phyloP scores from a whole-genome alignment of 148 eudicot species.

The Rhododendron ferrugineum region DNA sequence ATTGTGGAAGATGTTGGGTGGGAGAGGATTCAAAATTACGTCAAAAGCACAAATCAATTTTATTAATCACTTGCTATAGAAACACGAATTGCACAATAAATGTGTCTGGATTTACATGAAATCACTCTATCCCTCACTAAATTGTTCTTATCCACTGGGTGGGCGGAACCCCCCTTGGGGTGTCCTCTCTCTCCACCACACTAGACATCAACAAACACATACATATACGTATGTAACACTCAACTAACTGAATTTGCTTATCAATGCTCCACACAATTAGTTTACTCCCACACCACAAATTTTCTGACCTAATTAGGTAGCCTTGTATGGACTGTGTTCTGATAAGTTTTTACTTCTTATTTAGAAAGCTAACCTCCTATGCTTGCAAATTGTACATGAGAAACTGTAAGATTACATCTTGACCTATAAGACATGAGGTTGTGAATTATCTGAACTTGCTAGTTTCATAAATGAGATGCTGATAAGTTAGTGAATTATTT shows the following conservation, averaged over 20 bases:
- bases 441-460: neutral
- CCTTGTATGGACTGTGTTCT: neutral
- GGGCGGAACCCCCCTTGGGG: too few relatives aligned
- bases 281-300: neutral
- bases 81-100: too few relatives aligned
- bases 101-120: neutral
- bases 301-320: neutral
- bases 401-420: neutral
- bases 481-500: neutral
- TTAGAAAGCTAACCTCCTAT: too few relatives aligned
- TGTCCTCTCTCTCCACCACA: too few relatives aligned
- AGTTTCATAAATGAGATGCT: neutral
- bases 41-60: neutral
- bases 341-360: neutral
- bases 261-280: neutral
- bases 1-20: neutral
- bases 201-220: too few relatives aligned
- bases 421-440: neutral
- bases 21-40: neutral
- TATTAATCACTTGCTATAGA: neutral
- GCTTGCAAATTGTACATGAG: neutral
- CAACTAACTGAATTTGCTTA: neutral
- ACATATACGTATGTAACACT: too few relatives aligned
- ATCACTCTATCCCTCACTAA: neutral
- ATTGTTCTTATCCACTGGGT: neutral